These are phyloP conservation scores for Saxophila tyrrhenica DNA, from an alignment of 495 filamentous ascomycete species.

Conservation along the genomic window DNA sequence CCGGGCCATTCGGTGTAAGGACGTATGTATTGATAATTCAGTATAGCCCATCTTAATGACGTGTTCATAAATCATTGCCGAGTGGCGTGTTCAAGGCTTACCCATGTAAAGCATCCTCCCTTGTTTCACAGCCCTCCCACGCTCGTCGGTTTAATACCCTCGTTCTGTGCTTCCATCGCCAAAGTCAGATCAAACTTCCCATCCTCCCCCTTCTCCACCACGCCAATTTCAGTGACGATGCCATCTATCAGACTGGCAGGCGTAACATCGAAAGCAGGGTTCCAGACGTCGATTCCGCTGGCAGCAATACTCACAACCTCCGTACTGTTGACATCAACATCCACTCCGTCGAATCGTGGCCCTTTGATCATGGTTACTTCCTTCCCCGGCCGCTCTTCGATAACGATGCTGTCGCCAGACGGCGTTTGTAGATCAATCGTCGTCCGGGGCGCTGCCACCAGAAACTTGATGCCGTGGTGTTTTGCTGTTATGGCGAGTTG, in stretches of 20 bases:
- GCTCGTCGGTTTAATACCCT: conserved; percentile 12
- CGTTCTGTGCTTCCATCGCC: conserved; percentile 36
- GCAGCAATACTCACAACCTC: conserved; percentile 72
- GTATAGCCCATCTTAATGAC: too few species aligned
- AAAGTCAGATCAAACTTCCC: conserved; percentile 62
- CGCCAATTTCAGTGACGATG: conserved; percentile 84
- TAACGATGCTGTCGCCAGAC: conserved; percentile 65
- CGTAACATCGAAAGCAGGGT: conserved; percentile 93
- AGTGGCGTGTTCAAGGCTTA: neutral
- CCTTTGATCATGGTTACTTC: conserved; percentile 78
- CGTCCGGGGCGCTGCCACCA: conserved; percentile 89
- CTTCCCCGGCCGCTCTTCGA: conserved; percentile 68
- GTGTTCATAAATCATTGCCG: too few species aligned
- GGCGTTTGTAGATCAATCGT: conserved; percentile 78
- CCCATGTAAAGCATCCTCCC: neutral
- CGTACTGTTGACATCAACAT: conserved; percentile 40
- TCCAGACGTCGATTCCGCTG: conserved; percentile 75
- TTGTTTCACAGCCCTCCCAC: conserved; percentile 22
- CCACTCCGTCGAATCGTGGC: conserved; percentile 34
- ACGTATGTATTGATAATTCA: too few species aligned
- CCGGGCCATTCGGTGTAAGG: too few species aligned
- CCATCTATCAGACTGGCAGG: conserved; percentile 79
- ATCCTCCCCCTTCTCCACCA: conserved; percentile 62
- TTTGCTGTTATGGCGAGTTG: conserved; percentile 72
- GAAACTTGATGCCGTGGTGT: conserved; percentile 81